Evolutionary conservation across 2,329 filamentous ascomycete genomes (phyloP), one percentile per base, ranked within the genome.

Genomic region (Raffaelea albimanens): DNA sequence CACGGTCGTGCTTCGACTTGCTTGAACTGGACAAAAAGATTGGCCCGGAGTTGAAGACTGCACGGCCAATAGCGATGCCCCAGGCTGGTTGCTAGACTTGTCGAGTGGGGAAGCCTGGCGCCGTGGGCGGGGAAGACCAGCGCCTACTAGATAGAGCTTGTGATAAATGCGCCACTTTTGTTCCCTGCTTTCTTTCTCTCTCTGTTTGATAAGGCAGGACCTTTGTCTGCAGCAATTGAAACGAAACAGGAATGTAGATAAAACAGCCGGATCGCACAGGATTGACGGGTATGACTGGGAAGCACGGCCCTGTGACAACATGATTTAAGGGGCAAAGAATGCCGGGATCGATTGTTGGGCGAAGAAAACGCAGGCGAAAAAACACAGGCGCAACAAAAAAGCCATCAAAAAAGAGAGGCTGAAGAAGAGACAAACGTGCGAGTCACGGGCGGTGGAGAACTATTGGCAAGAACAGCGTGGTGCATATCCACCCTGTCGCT

Each of bases 91-190:
- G 25, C 25, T 29, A 29, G 40, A 22, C 20, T 20, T 4, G 4
- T 29, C 23, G 22, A 18, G 41, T 31, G 22, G 41, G 14, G 41
- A 33, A 18, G 23, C 4, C n/a, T 8, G 21, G 10, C n/a, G 29
- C 25, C 31, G n/a, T n/a, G 43, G 47, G 39, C 43, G 43, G 47
- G 47, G 47, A 41, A 43, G 19, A 21, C 43, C 13, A 38, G 41
- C 22, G 31, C 18, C 19, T 23, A 22, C 43, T 10, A n/a, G 16
- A 21, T 40, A 23, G 39, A 18, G 47, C 40, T 42, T 46, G 40
- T 46, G 47, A 46, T 40, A 38, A 14, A 19, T 34, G 36, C 33
- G 40, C 44, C 40, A 43, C 33, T 22, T 31, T 20, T 21, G 14
- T 48, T 16, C 34, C 34, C 14, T 38, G 34, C n/a, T 38, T 16